These are phyloP conservation scores for Candida methanosorbosa DNA, from an alignment of 805 yeast species.

Conservation along the genomic window DNA sequence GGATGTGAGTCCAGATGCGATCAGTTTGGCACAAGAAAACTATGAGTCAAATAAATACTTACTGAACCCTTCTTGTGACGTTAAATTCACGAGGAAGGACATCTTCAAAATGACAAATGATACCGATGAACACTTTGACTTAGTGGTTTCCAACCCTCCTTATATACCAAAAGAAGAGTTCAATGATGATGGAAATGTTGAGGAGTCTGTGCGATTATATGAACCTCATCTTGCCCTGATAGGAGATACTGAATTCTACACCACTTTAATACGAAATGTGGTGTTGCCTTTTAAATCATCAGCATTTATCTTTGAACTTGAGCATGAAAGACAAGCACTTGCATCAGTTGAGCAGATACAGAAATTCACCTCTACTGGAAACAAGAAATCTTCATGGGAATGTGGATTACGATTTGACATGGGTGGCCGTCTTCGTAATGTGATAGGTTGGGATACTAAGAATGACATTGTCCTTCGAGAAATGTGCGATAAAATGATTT, in stretches of 20 bases:
- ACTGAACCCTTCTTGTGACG: constrained; percentile 1
- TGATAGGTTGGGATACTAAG: constrained; percentile 45
- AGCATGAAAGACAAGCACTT: constrained; percentile 48
- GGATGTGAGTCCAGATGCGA: constrained; percentile 50
- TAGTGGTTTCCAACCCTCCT: constrained; percentile 87
- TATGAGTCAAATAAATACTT: constrained; percentile 1
- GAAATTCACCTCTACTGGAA: not conserved
- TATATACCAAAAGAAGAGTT: constrained; percentile 53
- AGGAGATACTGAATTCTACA: constrained; percentile 69
- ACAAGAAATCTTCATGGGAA: constrained; percentile 8
- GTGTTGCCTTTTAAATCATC: constrained; percentile 31
- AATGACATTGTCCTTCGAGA: not conserved
- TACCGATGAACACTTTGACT: constrained; percentile 21
- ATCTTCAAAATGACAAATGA: constrained; percentile 7
- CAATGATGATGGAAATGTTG: constrained; percentile 33
- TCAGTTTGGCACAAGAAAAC: constrained; percentile 42
- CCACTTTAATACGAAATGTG: constrained; percentile 40
- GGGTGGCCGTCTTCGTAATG: constrained; percentile 46
- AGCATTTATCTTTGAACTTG: constrained; percentile 73
- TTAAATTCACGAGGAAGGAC: constrained; percentile 14
- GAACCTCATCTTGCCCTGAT: constrained; percentile 79
- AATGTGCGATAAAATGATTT: constrained; percentile 9
- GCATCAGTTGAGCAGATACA: constrained; percentile 20
- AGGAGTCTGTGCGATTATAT: constrained; percentile 53
- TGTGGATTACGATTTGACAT: constrained; percentile 51